Conservation (phyloP, 2,329 filamentous ascomycete species). For the Nemania sp. region DNA sequence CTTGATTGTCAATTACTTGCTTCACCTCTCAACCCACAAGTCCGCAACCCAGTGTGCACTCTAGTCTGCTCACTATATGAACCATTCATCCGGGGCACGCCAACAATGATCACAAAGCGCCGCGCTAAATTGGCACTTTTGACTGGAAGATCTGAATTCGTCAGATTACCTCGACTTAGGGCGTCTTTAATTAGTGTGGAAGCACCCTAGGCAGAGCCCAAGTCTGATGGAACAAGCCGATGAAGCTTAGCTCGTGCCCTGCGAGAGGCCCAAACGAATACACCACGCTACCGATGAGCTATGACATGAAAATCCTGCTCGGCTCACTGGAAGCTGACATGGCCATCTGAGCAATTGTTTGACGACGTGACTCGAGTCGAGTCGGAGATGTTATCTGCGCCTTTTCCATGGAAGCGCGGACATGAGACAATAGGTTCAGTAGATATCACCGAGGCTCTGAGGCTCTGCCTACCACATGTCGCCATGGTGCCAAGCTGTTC, state of each 20-base stretch:
- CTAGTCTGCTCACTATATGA: not conserved
- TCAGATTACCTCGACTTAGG: not conserved
- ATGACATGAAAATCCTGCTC: too few relatives aligned
- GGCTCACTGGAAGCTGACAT: too few relatives aligned
- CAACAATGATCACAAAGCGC: not conserved
- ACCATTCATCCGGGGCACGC: conserved; percentile 13
- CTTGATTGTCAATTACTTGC: too few relatives aligned
- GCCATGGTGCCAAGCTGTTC: not conserved
- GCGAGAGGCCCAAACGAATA: not conserved
- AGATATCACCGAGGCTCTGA: not conserved
- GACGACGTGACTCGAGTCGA: not conserved
- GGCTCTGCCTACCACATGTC: conserved; percentile 7
- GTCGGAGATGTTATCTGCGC: not conserved
- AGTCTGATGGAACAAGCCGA: not conserved
- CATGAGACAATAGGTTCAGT: not conserved
- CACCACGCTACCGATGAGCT: too few relatives aligned
- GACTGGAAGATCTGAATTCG: not conserved
- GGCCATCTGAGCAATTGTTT: too few relatives aligned
- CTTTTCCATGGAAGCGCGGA: too few relatives aligned
- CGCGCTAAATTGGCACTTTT: not conserved
- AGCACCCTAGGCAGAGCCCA: not conserved
- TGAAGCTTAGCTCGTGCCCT: not conserved
- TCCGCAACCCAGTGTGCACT: too few relatives aligned
- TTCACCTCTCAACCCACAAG: too few relatives aligned
- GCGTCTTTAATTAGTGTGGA: not conserved